Evolutionary conservation across 2,329 filamentous ascomycete species (phyloP).

Genomic region (Aspergillus neoniger): DNA sequence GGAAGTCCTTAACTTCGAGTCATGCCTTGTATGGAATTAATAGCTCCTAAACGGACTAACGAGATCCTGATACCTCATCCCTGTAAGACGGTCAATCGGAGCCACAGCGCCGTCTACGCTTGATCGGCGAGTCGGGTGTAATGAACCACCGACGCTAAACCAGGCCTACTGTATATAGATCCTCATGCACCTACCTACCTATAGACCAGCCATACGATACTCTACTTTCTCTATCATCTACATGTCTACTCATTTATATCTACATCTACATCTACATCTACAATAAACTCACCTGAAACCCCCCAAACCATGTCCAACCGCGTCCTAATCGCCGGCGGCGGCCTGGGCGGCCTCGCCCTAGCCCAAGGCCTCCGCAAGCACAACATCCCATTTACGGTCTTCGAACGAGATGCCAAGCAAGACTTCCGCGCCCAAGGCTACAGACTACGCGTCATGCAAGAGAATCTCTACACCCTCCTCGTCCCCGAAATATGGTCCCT

Average conservation of each 20-base stretch:
- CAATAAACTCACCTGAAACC: neutral
- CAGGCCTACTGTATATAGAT: no score
- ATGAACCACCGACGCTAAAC: neutral
- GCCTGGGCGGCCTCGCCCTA: slow-evolving; percentile 38
- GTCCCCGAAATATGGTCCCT: slow-evolving; percentile 18
- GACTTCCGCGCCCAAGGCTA: slow-evolving; percentile 42
- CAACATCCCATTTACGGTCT: slow-evolving; percentile 39
- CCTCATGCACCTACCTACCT: neutral
- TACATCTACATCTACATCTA: neutral
- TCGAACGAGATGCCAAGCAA: slow-evolving; percentile 36
- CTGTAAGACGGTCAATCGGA: neutral
- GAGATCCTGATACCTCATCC: neutral
- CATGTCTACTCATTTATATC: neutral
- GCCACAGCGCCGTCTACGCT: neutral
- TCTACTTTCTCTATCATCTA: neutral
- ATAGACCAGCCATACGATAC: no score
- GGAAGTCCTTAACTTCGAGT: no score
- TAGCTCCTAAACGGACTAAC: no score
- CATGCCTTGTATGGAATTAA: no score
- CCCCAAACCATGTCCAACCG: neutral
- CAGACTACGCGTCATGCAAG: slow-evolving; percentile 28
- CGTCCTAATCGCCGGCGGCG: slow-evolving; percentile 41
- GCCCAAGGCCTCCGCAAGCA: slow-evolving; percentile 39
- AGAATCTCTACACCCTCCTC: neutral
- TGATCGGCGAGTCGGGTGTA: neutral